phyloP scores from a whole-genome alignment of 2,329 filamentous ascomycete species.

The Penicillium sp. region DNA sequence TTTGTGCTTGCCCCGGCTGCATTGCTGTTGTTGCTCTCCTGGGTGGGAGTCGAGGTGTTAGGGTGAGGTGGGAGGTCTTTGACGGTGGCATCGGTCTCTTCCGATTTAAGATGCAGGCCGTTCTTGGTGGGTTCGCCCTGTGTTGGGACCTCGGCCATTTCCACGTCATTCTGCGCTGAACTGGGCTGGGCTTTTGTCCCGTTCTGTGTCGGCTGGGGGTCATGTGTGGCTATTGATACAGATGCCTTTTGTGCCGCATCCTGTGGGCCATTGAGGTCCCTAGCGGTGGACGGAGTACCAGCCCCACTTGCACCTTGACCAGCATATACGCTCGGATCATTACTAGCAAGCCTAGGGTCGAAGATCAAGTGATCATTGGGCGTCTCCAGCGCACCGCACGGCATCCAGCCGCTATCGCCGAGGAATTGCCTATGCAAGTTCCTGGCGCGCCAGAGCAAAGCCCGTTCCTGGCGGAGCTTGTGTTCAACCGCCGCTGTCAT shows the following conservation, averaged over 20 bases:
- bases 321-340: slow-evolving; percentile 15
- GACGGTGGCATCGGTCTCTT: slow-evolving; percentile 37
- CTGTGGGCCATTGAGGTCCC: slow-evolving; percentile 14
- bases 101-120: slow-evolving; percentile 31
- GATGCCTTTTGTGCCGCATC: slow-evolving; percentile 12
- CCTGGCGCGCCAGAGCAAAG: slow-evolving; percentile 58
- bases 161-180: slow-evolving; percentile 27
- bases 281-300: slow-evolving; percentile 13
- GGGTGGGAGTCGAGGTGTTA: slow-evolving; percentile 14
- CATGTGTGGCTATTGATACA: slow-evolving; percentile 9
- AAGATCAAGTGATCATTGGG: slow-evolving; percentile 52
- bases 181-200: not conserved
- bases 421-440: slow-evolving; percentile 58
- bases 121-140: slow-evolving; percentile 10
- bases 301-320: slow-evolving; percentile 19
- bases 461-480: slow-evolving; percentile 58
- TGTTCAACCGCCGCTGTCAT: slow-evolving; percentile 58
- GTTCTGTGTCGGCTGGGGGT: slow-evolving; percentile 6
- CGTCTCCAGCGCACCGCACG: slow-evolving; percentile 54
- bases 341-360: slow-evolving; percentile 33
- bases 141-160: slow-evolving; percentile 34
- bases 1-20: not conserved
- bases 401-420: slow-evolving; percentile 61
- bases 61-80: slow-evolving; percentile 36
- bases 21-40: slow-evolving; percentile 4